phyloP scores from a whole-genome alignment of 2,329 filamentous ascomycete genomes.

The Penicillium sp. region DNA sequence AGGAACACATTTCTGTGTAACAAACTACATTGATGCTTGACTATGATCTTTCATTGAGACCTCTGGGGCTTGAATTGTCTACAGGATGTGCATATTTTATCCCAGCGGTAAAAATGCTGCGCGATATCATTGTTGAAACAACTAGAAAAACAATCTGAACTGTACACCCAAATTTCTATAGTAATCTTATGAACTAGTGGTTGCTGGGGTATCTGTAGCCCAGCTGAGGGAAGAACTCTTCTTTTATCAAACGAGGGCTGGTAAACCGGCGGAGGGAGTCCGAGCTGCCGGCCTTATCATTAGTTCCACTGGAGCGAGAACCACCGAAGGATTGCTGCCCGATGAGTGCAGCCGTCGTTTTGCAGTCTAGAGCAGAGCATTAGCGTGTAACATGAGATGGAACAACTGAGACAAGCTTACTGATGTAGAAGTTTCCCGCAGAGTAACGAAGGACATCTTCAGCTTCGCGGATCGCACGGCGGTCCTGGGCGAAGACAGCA shows the following conservation, averaged over 20 bases:
- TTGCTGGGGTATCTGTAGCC: constrained; percentile 69
- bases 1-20: no score
- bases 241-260: constrained; percentile 65
- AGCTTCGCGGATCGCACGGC: constrained; percentile 34
- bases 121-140: neutral
- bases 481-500: constrained; percentile 41
- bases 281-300: constrained; percentile 67
- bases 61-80: no score
- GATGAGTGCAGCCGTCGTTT: constrained; percentile 66
- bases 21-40: no score
- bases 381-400: neutral
- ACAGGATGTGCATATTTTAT: no score
- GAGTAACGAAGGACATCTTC: constrained; percentile 38
- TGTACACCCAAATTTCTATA: neutral
- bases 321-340: constrained; percentile 72
- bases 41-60: no score
- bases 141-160: neutral
- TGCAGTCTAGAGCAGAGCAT: constrained; percentile 27
- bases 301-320: constrained; percentile 66
- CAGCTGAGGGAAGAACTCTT: constrained; percentile 65
- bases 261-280: constrained; percentile 63
- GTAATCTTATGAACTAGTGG: constrained; percentile 12
- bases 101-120: no score
- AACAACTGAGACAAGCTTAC: constrained; percentile 17
- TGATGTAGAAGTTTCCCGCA: constrained; percentile 46